Evolutionary conservation across 148 eudicot genomes (phyloP).

Genomic region (Camellia lanceoleosa): DNA sequence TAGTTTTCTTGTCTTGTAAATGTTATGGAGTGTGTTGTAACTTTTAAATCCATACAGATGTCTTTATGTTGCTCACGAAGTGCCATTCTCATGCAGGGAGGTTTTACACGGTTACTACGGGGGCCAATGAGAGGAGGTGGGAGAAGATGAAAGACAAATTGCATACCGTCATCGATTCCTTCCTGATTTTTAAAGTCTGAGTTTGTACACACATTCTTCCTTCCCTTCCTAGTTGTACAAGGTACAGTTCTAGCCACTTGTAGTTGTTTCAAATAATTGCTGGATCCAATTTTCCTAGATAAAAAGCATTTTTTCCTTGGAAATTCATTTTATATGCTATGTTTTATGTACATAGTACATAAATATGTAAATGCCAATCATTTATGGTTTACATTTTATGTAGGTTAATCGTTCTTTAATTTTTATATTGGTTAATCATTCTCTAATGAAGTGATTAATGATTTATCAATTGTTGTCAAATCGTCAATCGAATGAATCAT

Average conservation of each 20-base stretch:
- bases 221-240: neutral
- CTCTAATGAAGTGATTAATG: neutral
- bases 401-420: neutral
- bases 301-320: conserved; percentile 2
- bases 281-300: conserved; percentile 3
- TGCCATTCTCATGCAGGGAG: conserved; percentile 52
- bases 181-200: conserved; percentile 69
- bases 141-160: conserved; percentile 93
- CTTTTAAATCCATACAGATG: neutral
- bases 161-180: conserved; percentile 77
- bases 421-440: neutral
- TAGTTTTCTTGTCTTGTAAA: neutral
- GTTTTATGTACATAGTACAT: neutral
- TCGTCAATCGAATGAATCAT: no score
- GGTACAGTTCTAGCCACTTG: conserved; percentile 1
- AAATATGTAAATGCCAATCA: conserved; percentile 1
- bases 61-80: neutral
- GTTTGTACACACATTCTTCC: conserved; percentile 11
- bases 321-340: neutral
- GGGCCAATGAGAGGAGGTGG: conserved; percentile 97
- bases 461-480: neutral
- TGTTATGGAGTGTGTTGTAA: neutral
- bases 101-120: conserved; percentile 90
- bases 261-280: neutral
- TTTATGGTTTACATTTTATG: neutral